phyloP scores from a whole-genome alignment of 148 eudicot species.

The Camellia lanceoleosa region DNA sequence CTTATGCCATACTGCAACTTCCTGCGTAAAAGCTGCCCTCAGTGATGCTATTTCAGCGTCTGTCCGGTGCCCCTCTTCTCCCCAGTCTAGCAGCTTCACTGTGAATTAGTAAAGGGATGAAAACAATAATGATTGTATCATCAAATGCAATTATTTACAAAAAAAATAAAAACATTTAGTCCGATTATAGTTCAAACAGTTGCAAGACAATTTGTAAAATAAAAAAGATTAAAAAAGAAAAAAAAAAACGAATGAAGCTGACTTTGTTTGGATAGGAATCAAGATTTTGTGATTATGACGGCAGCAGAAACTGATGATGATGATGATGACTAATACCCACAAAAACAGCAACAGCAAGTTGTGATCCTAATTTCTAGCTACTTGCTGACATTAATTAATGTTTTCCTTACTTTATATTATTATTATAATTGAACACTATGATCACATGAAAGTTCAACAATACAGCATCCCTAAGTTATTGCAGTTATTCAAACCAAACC shows the following conservation, averaged over 20 bases:
- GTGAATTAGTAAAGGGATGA: conserved; percentile 17
- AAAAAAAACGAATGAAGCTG: conserved; percentile 3
- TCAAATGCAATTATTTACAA: background rate
- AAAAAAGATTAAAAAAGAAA: background rate
- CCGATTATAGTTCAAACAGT: background rate
- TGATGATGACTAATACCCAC: conserved; percentile 14
- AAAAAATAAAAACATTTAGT: background rate
- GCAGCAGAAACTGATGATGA: background rate
- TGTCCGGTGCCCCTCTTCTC: conserved; percentile 83
- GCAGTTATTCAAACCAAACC: conserved; percentile 39
- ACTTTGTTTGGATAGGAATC: conserved; percentile 4
- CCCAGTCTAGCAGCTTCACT: conserved; percentile 96
- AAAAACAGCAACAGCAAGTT: conserved; percentile 29
- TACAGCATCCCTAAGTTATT: conserved; percentile 35
- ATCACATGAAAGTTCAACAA: conserved; percentile 63
- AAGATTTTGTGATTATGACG: conserved; percentile 5
- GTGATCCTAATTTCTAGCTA: conserved; percentile 32
- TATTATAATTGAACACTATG: conserved; percentile 19
- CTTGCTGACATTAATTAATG: conserved; percentile 30
- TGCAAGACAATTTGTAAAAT: background rate
- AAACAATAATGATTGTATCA: background rate
- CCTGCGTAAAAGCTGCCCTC: conserved; percentile 78
- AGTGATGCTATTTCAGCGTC: conserved; percentile 65
- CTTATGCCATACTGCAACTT: conserved; percentile 94
- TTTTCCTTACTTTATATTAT: conserved; percentile 17